These are phyloP conservation scores for Forsythia viridissima DNA, from an alignment of 257 asterid species.

Conservation along the genomic window DNA sequence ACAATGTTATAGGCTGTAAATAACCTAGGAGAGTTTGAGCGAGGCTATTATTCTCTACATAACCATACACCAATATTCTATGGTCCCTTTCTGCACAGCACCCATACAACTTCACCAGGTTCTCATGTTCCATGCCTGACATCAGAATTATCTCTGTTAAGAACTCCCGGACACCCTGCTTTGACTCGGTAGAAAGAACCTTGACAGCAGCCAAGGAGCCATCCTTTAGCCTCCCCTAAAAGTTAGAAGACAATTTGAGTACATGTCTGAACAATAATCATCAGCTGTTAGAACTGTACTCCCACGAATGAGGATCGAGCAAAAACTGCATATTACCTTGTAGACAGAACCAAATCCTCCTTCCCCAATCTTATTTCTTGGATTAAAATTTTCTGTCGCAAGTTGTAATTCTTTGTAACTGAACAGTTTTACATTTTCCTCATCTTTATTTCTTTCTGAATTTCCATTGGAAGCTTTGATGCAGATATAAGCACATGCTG, in stretches of 20 bases:
- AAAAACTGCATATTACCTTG: conserved; percentile 49
- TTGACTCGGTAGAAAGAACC: conserved; percentile 83
- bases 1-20: not conserved
- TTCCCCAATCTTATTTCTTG: conserved; percentile 69
- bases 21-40: conserved; percentile 89
- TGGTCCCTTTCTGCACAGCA: conserved; percentile 78
- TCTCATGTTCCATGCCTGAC: conserved; percentile 79
- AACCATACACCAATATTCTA: conserved; percentile 84
- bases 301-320: not conserved
- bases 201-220: conserved; percentile 75
- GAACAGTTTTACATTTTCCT: conserved; percentile 53
- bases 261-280: not conserved
- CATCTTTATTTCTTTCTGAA: conserved; percentile 46
- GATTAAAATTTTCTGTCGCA: conserved; percentile 67
- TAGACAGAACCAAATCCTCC: conserved; percentile 93
- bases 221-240: conserved; percentile 79
- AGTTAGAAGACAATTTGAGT: conserved; percentile 10
- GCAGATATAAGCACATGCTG: not conserved
- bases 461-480: conserved; percentile 19
- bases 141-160: conserved; percentile 63
- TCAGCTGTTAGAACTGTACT: not conserved
- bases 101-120: conserved; percentile 77
- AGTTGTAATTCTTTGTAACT: conserved; percentile 59
- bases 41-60: conserved; percentile 86
- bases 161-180: conserved; percentile 77